Evolutionary conservation across 805 yeast species (phyloP).

Genomic region (Zygoascus ofunaensis): DNA sequence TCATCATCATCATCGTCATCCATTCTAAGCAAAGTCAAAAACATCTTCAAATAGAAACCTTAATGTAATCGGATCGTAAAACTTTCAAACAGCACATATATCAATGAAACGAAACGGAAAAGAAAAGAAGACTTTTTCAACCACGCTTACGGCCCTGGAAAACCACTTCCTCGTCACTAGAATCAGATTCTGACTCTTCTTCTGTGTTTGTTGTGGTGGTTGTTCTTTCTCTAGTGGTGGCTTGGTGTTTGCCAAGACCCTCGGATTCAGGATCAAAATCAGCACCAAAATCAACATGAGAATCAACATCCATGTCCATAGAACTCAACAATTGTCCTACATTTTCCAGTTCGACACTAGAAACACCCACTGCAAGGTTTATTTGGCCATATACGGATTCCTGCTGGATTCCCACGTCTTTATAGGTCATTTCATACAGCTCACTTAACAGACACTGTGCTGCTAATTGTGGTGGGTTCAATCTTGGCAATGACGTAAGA

Average conservation of each 20-base stretch:
- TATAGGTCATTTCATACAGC: not conserved
- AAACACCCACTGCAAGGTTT: no score
- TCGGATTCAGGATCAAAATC: not conserved
- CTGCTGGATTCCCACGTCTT: not conserved
- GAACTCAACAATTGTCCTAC: no score
- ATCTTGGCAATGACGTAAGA: not conserved
- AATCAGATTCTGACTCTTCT: constrained; percentile 6
- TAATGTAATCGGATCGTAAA: no score
- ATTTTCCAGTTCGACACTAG: no score
- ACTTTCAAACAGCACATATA: no score
- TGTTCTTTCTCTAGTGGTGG: not conserved
- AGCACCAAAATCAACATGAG: not conserved
- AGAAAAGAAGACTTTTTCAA: no score
- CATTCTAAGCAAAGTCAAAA: constrained; percentile 40
- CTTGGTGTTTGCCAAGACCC: not conserved
- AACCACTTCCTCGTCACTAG: constrained; percentile 9
- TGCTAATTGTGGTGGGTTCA: not conserved
- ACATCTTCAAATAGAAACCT: constrained; percentile 29
- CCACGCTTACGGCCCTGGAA: not conserved
- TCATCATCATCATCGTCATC: not conserved
- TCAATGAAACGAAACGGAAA: no score
- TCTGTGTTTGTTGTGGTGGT: no score
- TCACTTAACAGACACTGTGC: not conserved
- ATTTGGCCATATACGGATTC: no score
- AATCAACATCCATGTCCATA: no score